These are phyloP conservation scores for Apiosordaria backusii DNA, from an alignment of 495 filamentous ascomycete genomes.

Conservation along the genomic window DNA sequence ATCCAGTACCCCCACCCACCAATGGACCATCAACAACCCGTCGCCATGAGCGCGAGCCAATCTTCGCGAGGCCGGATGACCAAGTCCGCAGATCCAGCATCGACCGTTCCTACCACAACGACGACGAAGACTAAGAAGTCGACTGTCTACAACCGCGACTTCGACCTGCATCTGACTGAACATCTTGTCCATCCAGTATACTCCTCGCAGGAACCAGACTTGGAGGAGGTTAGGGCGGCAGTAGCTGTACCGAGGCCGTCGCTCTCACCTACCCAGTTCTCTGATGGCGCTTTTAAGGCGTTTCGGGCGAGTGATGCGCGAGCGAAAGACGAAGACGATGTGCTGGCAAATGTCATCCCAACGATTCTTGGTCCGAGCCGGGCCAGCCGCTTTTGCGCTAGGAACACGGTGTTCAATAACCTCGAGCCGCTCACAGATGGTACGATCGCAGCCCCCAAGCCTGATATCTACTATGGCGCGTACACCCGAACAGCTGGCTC, in stretches of 20 bases:
- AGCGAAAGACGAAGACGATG: background rate
- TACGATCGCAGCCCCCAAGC: constrained; percentile 24
- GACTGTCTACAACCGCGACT: constrained; percentile 29
- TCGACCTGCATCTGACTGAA: constrained; percentile 37
- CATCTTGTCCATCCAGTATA: constrained; percentile 33
- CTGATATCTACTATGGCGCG: constrained; percentile 38
- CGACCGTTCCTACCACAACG: too few relatives aligned
- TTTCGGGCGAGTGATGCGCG: background rate
- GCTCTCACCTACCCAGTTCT: constrained; percentile 15
- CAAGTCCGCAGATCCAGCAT: constrained; percentile 6
- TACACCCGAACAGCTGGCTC: too few relatives aligned
- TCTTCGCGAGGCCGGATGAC: constrained; percentile 12
- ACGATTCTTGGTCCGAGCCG: constrained; percentile 15
- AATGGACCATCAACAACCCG: constrained; percentile 8
- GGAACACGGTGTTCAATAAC: constrained; percentile 8
- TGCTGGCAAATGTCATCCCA: constrained; percentile 14
- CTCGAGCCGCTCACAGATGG: constrained; percentile 8
- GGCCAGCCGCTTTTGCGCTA: too few relatives aligned
- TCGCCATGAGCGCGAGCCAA: constrained; percentile 15
- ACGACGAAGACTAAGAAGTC: background rate
- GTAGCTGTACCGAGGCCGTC: constrained; percentile 8
- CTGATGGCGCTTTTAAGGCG: background rate
- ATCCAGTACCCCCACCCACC: too few relatives aligned
- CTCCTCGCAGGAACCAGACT: too few relatives aligned
- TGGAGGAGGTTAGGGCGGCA: background rate